Percentiles rank a stretch among this genome's conserved stretches.
These are phyloP conservation scores for Solanum medicagineum DNA, from an alignment of 257 asterid species.

Conservation along the genomic window DNA sequence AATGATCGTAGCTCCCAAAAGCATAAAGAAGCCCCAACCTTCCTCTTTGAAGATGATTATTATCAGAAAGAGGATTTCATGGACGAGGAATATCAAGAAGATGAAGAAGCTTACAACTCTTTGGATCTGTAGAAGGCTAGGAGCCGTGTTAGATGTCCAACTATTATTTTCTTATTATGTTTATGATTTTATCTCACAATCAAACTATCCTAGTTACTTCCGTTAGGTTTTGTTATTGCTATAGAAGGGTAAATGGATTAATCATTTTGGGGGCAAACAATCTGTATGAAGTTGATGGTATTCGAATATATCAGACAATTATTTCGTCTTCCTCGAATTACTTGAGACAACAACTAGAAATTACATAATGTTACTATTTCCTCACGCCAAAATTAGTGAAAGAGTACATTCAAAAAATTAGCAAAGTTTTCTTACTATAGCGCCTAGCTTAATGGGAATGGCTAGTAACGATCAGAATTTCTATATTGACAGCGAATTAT, in stretches of 20 bases:
- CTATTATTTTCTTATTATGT: background rate
- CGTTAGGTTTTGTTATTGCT: background rate
- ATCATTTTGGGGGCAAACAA: background rate
- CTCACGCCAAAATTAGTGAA: no score
- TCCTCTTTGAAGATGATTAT: constrained; percentile 33
- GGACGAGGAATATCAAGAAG: constrained; percentile 35
- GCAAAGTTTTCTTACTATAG: no score
- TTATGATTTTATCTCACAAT: background rate
- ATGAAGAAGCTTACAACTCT: constrained; percentile 21
- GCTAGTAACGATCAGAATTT: no score
- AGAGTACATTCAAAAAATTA: no score
- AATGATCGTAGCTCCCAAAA: constrained; percentile 35
- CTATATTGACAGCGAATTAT: no score
- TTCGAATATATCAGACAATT: background rate
- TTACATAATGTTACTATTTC: no score
- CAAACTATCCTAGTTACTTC: background rate
- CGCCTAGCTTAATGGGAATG: no score
- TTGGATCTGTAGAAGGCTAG: constrained; percentile 12
- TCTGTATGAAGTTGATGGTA: background rate
- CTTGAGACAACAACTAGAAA: no score
- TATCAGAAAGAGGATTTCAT: constrained; percentile 12
- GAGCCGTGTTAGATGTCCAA: background rate
- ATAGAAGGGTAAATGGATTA: background rate
- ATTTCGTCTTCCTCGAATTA: no score
- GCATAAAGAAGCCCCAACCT: constrained; percentile 33